Base-by-base conservation (phyloP, 495 filamentous ascomycete species). In the Aspergillus nidulans region DNA sequence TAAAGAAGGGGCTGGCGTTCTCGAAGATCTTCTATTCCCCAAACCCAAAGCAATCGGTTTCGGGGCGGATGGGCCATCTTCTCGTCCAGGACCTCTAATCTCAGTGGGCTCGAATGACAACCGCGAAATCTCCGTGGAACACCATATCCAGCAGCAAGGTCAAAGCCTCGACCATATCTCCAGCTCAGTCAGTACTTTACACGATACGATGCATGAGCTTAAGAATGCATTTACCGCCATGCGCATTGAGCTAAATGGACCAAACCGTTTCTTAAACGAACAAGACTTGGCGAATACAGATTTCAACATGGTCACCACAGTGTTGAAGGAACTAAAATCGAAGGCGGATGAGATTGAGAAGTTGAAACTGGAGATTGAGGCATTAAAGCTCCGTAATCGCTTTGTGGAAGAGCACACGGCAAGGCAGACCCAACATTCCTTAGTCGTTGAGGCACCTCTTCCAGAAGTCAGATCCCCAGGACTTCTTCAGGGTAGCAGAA, bases 331-430 rank as follows among this genome's bases (percentile, higher is more conserved):
- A 53, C 67, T 77, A 9, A 73, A 70, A 49, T 63, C 53, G 5
- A 77, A 77, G 41, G 70, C 75, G 0, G 73, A 76, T 7, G 75
- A 77, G 40, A 77, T 75, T 16, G 75, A 77, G 52, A 74, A 68
- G 48, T 18, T 77, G 18, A 76, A 70, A 52, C 50, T 77, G 57
- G 75, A 77, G 58, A 74, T 70, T 20, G 75, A 76, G 52, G 69
- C 73, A 0, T 50, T 77, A 57, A 76, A 75, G 34, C 28, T 76
- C 25, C 75, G 68, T 53, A 74, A 71, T 28, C 67, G 69, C 4
- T 70, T 67, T 28, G 62, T 69, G 58, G 70, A 75, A 28, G 71
- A 66, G 47, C 69, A 66, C 38, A 58, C 55, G 1, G 34, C 53
- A 34, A 57, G 32, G 28, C 60, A 56, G n/a, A 49, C 47, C 2